These are phyloP conservation scores for Fusarium sulawesiense DNA, from an alignment of 2,329 filamentous ascomycete genomes.

Conservation along the genomic window DNA sequence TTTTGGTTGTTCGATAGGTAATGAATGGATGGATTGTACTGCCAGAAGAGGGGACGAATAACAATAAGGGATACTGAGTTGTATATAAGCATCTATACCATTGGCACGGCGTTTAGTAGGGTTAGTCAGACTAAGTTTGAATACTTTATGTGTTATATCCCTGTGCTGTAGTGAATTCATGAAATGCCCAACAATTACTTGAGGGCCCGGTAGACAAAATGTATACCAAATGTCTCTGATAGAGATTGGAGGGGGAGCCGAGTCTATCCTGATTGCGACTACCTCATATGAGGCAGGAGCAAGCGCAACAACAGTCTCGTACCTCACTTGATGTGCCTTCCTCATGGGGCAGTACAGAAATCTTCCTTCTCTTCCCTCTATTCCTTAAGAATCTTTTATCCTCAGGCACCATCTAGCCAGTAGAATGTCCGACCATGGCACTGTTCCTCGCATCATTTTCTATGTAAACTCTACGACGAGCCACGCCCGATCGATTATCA, in stretches of 20 bases:
- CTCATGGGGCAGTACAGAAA: too few species aligned
- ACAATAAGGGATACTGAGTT: conserved; percentile 36
- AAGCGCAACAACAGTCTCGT: not conserved
- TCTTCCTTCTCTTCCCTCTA: not conserved
- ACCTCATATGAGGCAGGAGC: not conserved
- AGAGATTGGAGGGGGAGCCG: not conserved
- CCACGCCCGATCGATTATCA: too few species aligned
- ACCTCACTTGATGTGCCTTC: not conserved
- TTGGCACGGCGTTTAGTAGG: conserved; percentile 52
- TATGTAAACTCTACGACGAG: too few species aligned
- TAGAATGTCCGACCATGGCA: too few species aligned
- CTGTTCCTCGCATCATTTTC: too few species aligned
- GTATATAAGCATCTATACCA: conserved; percentile 55
- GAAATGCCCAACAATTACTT: not conserved
- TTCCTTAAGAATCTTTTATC: not conserved
- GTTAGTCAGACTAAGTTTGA: conserved; percentile 42
- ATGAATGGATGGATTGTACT: conserved; percentile 31
- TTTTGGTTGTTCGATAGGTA: conserved; percentile 29
- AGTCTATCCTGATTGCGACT: not conserved
- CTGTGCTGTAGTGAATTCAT: not conserved
- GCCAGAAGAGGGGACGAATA: conserved; percentile 24
- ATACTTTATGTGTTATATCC: conserved; percentile 32
- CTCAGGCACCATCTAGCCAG: not conserved
- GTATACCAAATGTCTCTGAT: not conserved
- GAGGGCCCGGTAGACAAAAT: not conserved